Base-by-base conservation (phyloP, 2,329 filamentous ascomycete species). In the Pseudogymnoascus sp. region DNA sequence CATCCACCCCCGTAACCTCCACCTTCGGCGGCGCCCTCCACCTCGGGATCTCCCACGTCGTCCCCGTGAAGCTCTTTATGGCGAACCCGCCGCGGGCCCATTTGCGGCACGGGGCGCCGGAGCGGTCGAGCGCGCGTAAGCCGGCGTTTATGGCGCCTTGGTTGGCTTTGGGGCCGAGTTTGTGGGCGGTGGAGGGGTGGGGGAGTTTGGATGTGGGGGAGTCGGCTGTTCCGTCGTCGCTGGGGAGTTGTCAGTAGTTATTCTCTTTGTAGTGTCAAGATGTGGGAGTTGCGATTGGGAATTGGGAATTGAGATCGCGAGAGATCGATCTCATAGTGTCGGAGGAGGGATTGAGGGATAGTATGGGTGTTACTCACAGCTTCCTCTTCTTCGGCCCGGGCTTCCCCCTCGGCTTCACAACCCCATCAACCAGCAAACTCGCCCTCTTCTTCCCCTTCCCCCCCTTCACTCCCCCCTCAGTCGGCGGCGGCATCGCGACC, bases 361-460 rank as follows among this genome's bases (percentile, higher is more conserved):
- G 63, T 43, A 65, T 39, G 62, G 39, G 48, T 45, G 31, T 28
- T 65, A 89, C 92, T 79, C 89, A 97, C 93, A 96, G 79, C 82
- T 90, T 88, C 80, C 96, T 96, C 85, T 97, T 96, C 85, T 97
- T 98, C 0, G 93, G 93, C 6, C 93, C 93, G 6, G 95, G 93
- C 79, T 96, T 96, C 74, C 90, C 90, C 74, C 90, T 82, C 63
- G 87, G 81, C 76, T 90, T 92, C n/a, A 87, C 80, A 25, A 79
- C 73, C 36, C 80, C 81, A 68, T 93, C 90, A 72, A 79, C 77
- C 72, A 75, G 80, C 71, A 66, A 77, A 77, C 73, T 86, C 81
- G 77, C 90, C 89, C 65, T 80, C 81, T 63, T 81, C 85, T 41
- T 84, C 23, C 48, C 81, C 70, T 89, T 89, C 21, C 85, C 83